A percentile compares a stretch with the other conserved stretches of the same genome.
These are phyloP conservation scores for Lepiota brunneoincarnata DNA, from an alignment of 768 basidiomycete genomes.

Conservation along the genomic window DNA sequence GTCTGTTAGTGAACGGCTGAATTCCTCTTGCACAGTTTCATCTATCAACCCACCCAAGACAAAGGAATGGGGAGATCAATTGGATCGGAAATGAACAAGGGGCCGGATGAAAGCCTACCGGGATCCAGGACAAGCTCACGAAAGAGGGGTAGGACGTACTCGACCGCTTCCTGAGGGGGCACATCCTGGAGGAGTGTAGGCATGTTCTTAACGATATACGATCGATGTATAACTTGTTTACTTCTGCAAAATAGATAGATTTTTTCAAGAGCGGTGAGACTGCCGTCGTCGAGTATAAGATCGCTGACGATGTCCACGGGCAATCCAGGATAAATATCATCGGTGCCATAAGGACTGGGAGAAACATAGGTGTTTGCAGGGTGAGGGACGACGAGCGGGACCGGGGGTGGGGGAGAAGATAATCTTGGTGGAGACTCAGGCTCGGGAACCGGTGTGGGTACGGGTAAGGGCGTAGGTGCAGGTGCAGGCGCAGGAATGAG, in stretches of 20 bases:
- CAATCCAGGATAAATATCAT: conserved; percentile 34
- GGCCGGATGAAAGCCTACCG: conserved; percentile 45
- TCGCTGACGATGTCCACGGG: conserved; percentile 35
- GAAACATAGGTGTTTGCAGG: conserved; percentile 13
- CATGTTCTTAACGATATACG: conserved; percentile 83
- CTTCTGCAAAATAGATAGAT: conserved; percentile 89
- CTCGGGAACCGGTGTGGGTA: conserved; percentile 19
- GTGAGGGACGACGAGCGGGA: background rate
- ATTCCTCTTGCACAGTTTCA: conserved; percentile 84
- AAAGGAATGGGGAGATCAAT: conserved; percentile 8
- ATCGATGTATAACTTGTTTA: conserved; percentile 56
- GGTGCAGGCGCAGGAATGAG: conserved; percentile 19
- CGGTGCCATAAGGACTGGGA: conserved; percentile 17
- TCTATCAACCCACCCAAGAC: conserved; percentile 40
- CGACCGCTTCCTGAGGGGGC: conserved; percentile 82
- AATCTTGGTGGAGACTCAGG: conserved; percentile 18
- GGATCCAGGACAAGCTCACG: conserved; percentile 82
- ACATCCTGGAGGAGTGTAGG: conserved; percentile 76
- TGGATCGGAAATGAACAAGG: conserved; percentile 5
- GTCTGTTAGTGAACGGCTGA: conserved; percentile 73
- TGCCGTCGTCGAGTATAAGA: conserved; percentile 67
- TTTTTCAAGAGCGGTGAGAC: conserved; percentile 81
- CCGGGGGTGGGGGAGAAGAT: conserved; percentile 21
- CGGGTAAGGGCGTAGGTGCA: conserved; percentile 23
- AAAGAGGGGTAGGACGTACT: conserved; percentile 92